Base-by-base conservation (phyloP, 2,329 filamentous ascomycete species). In the Penicillium sp. region DNA sequence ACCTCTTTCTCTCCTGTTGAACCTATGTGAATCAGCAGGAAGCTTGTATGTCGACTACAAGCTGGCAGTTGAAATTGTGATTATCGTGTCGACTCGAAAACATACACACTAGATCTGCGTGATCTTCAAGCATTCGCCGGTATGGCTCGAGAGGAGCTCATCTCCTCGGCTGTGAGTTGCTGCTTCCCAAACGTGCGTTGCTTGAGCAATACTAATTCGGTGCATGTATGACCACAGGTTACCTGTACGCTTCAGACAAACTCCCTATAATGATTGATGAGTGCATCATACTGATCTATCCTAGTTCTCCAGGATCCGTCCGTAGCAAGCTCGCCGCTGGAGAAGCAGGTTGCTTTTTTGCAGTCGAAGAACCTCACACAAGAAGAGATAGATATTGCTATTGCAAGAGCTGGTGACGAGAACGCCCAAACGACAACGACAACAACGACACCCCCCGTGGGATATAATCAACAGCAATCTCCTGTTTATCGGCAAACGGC, bases 311-410 rank as follows among this genome's bases (percentile, higher is more conserved):
- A 95, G 77, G 94, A 99, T 72, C 92, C 94, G 11, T 95, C 88
- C 52, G 93, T 99, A 64, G 85, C 91, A 38, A 85, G 86, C 9
- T 93, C 94, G 5, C 88, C 94, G n/a, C 78, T 96, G 60, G 94
- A 97, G 68, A 97, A 94, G 74, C 87, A 91, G 62, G 83, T 97
- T 59, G 89, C 91, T 8, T 99, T 99, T 66, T 81, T 99, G 20
- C 90, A 92, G 73, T 95, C 92, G 7, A 99, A 99, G 77, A 97
- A 99, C 73, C 82, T 99, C 55, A 97, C 93, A 0, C 89, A 94
- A 72, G 93, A 97, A 74, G 95, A 99, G 76, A 89, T 99, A 67
- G 90, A 94, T 68, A 80, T 84, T 38, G 89, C 95, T 16, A 82
- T 99, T 63, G 82, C 89, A 43, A 86, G 93, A 67, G 85, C 85